Conservation (phyloP, 306 rosid species). For the Prunus mume region DNA sequence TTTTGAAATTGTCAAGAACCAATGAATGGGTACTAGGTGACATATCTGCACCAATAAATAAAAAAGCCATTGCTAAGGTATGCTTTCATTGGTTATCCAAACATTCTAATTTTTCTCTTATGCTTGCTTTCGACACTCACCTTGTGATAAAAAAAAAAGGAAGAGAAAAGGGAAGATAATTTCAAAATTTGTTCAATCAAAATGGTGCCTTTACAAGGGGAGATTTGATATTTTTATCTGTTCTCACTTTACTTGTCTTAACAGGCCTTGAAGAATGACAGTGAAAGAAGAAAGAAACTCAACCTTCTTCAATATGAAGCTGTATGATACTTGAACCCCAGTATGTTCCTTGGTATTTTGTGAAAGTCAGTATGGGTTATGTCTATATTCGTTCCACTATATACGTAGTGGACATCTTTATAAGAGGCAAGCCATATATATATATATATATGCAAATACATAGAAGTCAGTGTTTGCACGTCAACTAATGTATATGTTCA, state of each 20-base stretch:
- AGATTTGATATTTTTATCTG: not conserved
- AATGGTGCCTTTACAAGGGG: not conserved
- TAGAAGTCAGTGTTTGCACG: not conserved
- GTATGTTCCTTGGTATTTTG: slow-evolving; percentile 35
- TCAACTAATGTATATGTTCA: no score
- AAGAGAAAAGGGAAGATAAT: slow-evolving; percentile 5
- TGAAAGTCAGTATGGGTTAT: slow-evolving; percentile 14
- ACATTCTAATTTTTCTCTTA: not conserved
- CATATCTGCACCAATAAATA: slow-evolving; percentile 62
- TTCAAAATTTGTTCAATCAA: slow-evolving; percentile 1
- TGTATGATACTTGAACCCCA: slow-evolving; percentile 70
- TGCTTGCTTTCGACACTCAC: not conserved
- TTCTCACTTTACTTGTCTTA: slow-evolving; percentile 16
- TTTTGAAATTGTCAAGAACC: slow-evolving; percentile 70
- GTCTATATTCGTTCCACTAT: slow-evolving; percentile 5
- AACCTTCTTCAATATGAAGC: slow-evolving; percentile 87
- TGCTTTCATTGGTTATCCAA: slow-evolving; percentile 10
- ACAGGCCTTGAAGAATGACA: slow-evolving; percentile 62
- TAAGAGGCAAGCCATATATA: no score
- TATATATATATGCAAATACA: not conserved
- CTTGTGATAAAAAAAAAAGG: not conserved
- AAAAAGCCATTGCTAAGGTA: slow-evolving; percentile 66
- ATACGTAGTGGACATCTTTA: not conserved
- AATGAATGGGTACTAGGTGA: slow-evolving; percentile 74
- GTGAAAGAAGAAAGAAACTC: slow-evolving; percentile 73